Base-by-base conservation (phyloP, 805 yeast genomes). In the Blastobotrys peoriensis region DNA sequence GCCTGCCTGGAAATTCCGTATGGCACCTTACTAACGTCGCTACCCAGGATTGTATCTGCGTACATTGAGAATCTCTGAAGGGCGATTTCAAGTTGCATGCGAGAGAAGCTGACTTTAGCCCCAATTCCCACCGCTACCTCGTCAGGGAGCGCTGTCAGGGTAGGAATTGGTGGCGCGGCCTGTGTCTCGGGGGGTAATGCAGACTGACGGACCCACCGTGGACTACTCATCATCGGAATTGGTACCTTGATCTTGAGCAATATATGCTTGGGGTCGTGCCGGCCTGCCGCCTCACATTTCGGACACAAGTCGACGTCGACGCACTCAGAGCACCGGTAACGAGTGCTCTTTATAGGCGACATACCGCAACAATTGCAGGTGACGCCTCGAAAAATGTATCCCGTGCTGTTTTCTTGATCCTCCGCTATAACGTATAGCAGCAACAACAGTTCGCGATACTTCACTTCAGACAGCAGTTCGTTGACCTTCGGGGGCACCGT, bases 301-400 rank as follows among this genome's bases (percentile, higher is more conserved):
- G 68, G 67, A 54, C 83, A 78, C 42, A 78, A 58, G 54, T 78
- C 83, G 55, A 65, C 75, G 55, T 78, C 75, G 3, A 57, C 56
- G 53, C 83, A 78, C 23, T 75, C 70, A 20, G 70, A 50, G 57
- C 83, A 78, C 36, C 69, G 67, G 53, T 67, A 78, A 40, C 83
- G 66, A 4, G 59, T 49, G 5, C 83, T 83, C 18, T 41, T 48
- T 36, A 74, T 62, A 3, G 76, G 74, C 18, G 52, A 36, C 19
- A 45, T 43, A 6, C 61, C 58, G 43, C 66, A 57, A 6, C 45
- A 40, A 33, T 59, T 53, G 39, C 66, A 62, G 35, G 54, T 52
- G 28, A 62, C 55, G 1, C 66, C 66, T 10, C 63, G 52, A 34
- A 62, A 66, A 5, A 58, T 52, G 17, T 44, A 45, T 2, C 54